phyloP scores from a whole-genome alignment of 2,329 filamentous ascomycete species.

The Grosmannia serpens region DNA sequence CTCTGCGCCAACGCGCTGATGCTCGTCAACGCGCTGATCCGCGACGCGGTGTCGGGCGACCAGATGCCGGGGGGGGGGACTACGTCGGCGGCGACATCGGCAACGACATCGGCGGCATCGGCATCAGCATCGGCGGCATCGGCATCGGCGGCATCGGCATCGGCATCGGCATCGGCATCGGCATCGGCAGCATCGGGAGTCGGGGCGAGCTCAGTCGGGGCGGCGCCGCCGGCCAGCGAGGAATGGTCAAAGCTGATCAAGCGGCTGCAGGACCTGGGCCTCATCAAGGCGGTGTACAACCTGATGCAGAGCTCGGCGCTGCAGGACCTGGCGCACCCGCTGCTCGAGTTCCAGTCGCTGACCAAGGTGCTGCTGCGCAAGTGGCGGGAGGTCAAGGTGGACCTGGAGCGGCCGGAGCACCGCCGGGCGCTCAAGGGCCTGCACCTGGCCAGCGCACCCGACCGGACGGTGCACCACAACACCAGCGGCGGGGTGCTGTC shows the following conservation, averaged over 20 bases:
- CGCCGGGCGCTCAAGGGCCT: constrained; percentile 75
- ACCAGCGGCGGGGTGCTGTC: neutral
- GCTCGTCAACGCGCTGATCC: constrained; percentile 88
- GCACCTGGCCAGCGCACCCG: constrained; percentile 70
- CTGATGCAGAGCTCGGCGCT: constrained; percentile 91
- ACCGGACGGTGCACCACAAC: constrained; percentile 28
- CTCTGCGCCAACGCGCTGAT: constrained; percentile 92
- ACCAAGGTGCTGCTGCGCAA: constrained; percentile 79
- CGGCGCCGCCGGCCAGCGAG: constrained; percentile 27
- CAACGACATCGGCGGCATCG: neutral
- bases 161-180: neutral
- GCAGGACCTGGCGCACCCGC: constrained; percentile 78
- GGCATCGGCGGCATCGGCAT: neutral
- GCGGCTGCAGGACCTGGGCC: constrained; percentile 77
- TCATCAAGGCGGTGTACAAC: constrained; percentile 83
- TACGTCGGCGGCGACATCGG: neutral
- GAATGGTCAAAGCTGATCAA: constrained; percentile 98
- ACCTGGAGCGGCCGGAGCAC: constrained; percentile 80
- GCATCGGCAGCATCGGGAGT: too few species aligned
- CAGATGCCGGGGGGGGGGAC: neutral
- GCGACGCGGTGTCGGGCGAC: constrained; percentile 76
- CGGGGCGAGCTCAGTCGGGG: neutral
- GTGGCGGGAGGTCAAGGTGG: constrained; percentile 77
- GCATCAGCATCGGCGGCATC: neutral
- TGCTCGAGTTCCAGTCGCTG: constrained; percentile 86